Conservation (phyloP, 768 basidiomycete genomes). For the Tricholoma flavovirens region DNA sequence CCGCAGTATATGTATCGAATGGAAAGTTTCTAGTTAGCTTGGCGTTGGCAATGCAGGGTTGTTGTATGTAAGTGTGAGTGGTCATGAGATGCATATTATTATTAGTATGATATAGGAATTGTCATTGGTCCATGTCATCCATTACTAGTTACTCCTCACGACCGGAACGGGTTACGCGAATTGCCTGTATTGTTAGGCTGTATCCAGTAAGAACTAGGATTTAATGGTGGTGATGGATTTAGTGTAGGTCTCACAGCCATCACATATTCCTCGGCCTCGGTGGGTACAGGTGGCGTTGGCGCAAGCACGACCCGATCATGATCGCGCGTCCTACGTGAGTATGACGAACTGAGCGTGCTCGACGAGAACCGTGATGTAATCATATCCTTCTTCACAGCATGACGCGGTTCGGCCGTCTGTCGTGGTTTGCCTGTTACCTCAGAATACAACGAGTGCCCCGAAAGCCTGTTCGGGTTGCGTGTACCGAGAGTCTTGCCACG, state of each 20-base stretch:
- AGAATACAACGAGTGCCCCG: constrained; percentile 58
- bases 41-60: neutral
- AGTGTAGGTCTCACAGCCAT: constrained; percentile 36
- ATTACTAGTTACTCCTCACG: too few species aligned
- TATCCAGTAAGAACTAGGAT: constrained; percentile 37
- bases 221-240: constrained; percentile 19
- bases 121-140: neutral
- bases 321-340: constrained; percentile 17
- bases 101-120: neutral
- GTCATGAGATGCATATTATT: neutral
- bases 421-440: constrained; percentile 61
- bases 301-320: constrained; percentile 9
- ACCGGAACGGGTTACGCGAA: constrained; percentile 51
- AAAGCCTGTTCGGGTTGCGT: constrained; percentile 25
- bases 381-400: constrained; percentile 50
- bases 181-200: constrained; percentile 38
- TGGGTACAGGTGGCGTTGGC: constrained; percentile 24
- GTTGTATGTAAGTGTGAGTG: neutral
- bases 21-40: too few species aligned
- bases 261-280: constrained; percentile 60
- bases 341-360: constrained; percentile 36
- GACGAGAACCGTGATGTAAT: constrained; percentile 44
- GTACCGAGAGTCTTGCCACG: constrained; percentile 12
- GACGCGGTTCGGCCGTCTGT: constrained; percentile 63
- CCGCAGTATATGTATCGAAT: too few species aligned